phyloP scores from a whole-genome alignment of 1,284 basidiomycete genomes.

The Marasmius tenuissimus region DNA sequence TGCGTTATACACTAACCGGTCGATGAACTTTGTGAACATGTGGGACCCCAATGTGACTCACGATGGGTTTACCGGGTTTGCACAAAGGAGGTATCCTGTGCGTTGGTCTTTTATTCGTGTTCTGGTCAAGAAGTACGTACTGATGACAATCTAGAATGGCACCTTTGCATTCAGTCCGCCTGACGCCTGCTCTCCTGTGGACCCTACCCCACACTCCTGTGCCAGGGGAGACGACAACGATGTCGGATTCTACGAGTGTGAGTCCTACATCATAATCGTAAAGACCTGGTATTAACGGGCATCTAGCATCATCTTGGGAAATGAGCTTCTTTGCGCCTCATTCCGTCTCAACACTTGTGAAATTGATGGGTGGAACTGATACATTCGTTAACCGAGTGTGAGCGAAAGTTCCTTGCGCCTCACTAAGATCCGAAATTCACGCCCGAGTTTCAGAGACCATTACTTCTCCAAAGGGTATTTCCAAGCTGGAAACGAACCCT shows the following conservation, averaged over 20 bases:
- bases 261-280: constrained; percentile 12
- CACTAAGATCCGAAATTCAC: not conserved
- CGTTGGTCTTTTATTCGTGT: constrained; percentile 4
- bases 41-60: constrained; percentile 45
- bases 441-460: constrained; percentile 31
- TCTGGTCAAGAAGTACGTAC: not conserved
- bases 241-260: constrained; percentile 53
- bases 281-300: constrained; percentile 4
- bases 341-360: constrained; percentile 46
- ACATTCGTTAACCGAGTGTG: constrained; percentile 44
- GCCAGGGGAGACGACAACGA: constrained; percentile 48
- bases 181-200: constrained; percentile 47
- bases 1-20: constrained; percentile 43
- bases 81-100: constrained; percentile 41
- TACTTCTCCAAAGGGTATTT: constrained; percentile 48
- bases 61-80: constrained; percentile 48
- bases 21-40: constrained; percentile 52
- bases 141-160: constrained; percentile 35
- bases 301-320: constrained; percentile 49
- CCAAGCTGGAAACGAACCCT: constrained; percentile 49
- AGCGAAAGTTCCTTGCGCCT: constrained; percentile 12
- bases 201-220: constrained; percentile 45
- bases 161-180: constrained; percentile 49
- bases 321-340: constrained; percentile 55
- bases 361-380: constrained; percentile 47